phyloP scores from a whole-genome alignment of 139 green algal species.

The Pseudopediastrum boryanum region DNA sequence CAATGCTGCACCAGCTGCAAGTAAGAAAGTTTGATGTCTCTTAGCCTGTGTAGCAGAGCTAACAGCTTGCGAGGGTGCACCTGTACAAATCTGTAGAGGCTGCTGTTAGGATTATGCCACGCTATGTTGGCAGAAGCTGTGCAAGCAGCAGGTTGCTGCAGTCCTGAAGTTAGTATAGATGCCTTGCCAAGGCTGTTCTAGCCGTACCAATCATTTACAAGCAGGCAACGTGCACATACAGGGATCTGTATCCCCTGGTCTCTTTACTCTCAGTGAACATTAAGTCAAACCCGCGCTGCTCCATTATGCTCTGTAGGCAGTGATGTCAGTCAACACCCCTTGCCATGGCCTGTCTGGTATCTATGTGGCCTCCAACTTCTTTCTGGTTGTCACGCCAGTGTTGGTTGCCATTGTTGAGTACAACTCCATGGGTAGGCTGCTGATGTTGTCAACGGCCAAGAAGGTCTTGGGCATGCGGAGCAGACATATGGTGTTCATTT shows the following conservation, averaged over 20 bases:
- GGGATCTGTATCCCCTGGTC: background rate
- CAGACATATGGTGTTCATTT: conserved; percentile 7
- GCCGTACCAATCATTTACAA: background rate
- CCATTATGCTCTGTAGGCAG: background rate
- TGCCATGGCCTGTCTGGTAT: conserved; percentile 6
- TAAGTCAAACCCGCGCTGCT: too few species aligned
- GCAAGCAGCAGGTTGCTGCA: background rate
- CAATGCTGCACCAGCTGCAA: background rate
- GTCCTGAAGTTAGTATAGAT: background rate
- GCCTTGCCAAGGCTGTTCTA: too few species aligned
- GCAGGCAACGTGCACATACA: background rate
- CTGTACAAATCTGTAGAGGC: conserved; percentile 3
- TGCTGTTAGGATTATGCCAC: too few species aligned
- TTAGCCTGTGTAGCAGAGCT: background rate
- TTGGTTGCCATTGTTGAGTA: conserved; percentile 16
- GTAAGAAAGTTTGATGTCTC: background rate
- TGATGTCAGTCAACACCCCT: conserved; percentile 16
- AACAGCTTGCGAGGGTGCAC: background rate
- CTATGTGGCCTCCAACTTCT: conserved; percentile 8
- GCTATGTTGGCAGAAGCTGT: background rate
- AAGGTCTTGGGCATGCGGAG: conserved; percentile 9
- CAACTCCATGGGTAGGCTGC: conserved; percentile 3
- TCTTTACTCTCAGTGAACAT: background rate
- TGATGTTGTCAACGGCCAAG: conserved; percentile 3
- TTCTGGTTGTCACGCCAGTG: conserved; percentile 6